Conservation (phyloP, 2,329 filamentous ascomycete genomes). For the Colletotrichum lupini region DNA sequence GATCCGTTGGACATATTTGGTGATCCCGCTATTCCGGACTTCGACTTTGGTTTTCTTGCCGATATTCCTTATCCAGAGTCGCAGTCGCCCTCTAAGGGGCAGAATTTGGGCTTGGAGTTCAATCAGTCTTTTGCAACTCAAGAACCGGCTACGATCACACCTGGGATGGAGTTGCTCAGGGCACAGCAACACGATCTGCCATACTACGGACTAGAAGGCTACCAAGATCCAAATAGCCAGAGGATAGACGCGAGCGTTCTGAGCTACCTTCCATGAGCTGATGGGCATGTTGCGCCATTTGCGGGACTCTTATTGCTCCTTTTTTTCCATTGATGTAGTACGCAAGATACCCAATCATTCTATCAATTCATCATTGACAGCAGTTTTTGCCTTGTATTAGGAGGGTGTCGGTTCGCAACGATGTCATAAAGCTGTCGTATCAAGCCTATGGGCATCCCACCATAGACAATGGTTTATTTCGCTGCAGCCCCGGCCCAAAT, state of each 20-base stretch:
- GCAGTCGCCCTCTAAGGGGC: neutral
- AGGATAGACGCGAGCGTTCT: neutral
- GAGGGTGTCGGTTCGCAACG: neutral
- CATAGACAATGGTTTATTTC: neutral
- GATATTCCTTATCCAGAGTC: neutral
- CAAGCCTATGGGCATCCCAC: no score
- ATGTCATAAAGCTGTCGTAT: no score
- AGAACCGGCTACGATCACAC: neutral
- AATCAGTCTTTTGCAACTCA: neutral
- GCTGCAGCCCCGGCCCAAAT: neutral
- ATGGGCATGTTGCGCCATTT: neutral
- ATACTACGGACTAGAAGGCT: neutral
- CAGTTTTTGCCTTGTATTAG: neutral
- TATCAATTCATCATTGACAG: neutral
- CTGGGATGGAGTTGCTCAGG: neutral
- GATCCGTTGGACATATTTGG: constrained; percentile 26
- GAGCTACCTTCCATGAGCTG: constrained; percentile 3
- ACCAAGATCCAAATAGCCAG: neutral
- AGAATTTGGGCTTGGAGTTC: neutral
- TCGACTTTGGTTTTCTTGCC: constrained; percentile 20
- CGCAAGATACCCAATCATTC: neutral
- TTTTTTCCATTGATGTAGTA: neutral
- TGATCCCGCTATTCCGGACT: constrained; percentile 17
- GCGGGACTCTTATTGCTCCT: neutral
- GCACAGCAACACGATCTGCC: neutral